Base-by-base conservation (phyloP, 2,329 filamentous ascomycete species). In the Hypoxylon sp. region DNA sequence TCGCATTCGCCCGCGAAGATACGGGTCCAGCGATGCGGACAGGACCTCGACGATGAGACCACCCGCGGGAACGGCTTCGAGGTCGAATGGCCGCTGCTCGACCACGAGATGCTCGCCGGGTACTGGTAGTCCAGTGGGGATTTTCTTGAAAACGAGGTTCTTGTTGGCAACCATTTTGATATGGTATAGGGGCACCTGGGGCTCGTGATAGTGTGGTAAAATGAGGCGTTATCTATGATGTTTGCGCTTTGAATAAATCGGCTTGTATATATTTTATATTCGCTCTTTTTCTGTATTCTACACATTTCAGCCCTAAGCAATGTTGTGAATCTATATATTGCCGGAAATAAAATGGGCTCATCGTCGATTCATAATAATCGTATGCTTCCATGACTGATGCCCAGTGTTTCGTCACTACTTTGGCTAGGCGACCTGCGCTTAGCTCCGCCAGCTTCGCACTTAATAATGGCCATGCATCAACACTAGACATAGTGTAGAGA, bases 11-110 rank as follows among this genome's bases (percentile, higher is more conserved):
- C 89, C 89, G 53, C 91, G 88, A 82, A 91, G 87, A 82, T 93
- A 93, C 6, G 91, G 91, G 77, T 93, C 91, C 78, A 90, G 89
- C 56, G 90, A 92, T 71, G 87, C 82, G 79, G 91, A 91, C 77
- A 89, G 84, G 73, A 89, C 88, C 80, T 91, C 88, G 69, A 88
- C 80, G 37, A 86, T 87, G 65, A 93, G 80, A 47, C 90, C 90
- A 65, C 88, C 87, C 37, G 87, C 83, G 37, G 86, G 82, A 6
- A 84, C 78, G 67, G 86, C 82, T 32, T 87, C 80, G 70, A 87
- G 78, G 77, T 93, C 91, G 72, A 92, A 89, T 21, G 85, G 82
- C 64, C 84, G 84, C 65, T 83, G 77, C 78, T 92, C 88, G 70
- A 93, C 75, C 39, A 80, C 80, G 65, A 94, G 80, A 77, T 93